phyloP scores from a whole-genome alignment of 1,139 yeast genomes.

The Scheffersomyces insectosa region DNA sequence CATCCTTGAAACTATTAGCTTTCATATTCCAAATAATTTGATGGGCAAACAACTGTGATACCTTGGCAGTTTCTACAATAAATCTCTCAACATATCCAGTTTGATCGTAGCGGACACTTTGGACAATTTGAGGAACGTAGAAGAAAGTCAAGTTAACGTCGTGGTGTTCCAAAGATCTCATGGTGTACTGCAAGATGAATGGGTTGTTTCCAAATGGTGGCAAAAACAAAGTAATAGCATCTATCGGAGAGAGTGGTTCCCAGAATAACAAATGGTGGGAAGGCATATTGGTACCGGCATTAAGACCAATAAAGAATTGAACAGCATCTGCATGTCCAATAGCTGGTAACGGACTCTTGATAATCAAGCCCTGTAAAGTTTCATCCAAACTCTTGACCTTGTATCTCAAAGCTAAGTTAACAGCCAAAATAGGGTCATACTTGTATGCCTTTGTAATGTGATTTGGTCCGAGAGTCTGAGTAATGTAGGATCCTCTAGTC shows the following conservation, averaged over 20 bases:
- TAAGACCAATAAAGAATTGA: conserved; percentile 51
- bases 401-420: conserved; percentile 66
- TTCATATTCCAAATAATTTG: conserved; percentile 98
- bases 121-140: conserved; percentile 98
- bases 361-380: conserved; percentile 48
- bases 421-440: conserved; percentile 73
- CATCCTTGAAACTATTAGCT: conserved; percentile 91
- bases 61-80: conserved; percentile 88
- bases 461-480: conserved; percentile 32
- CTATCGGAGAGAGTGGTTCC: conserved; percentile 79
- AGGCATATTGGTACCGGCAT: conserved; percentile 41
- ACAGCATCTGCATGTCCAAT: conserved; percentile 66
- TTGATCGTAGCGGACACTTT: conserved; percentile 77
- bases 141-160: conserved; percentile 90
- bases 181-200: conserved; percentile 76
- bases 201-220: conserved; percentile 75
- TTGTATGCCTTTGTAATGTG: conserved; percentile 57
- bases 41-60: conserved; percentile 90
- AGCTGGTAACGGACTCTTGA: conserved; percentile 61
- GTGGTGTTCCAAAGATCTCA: conserved; percentile 86
- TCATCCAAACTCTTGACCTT: conserved; percentile 44
- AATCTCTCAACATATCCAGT: conserved; percentile 86
- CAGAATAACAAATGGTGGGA: conserved; percentile 62
- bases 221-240: conserved; percentile 79
- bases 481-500: conserved; percentile 36